Base-by-base conservation (phyloP, 768 basidiomycete species). In the Mycena galopus region DNA sequence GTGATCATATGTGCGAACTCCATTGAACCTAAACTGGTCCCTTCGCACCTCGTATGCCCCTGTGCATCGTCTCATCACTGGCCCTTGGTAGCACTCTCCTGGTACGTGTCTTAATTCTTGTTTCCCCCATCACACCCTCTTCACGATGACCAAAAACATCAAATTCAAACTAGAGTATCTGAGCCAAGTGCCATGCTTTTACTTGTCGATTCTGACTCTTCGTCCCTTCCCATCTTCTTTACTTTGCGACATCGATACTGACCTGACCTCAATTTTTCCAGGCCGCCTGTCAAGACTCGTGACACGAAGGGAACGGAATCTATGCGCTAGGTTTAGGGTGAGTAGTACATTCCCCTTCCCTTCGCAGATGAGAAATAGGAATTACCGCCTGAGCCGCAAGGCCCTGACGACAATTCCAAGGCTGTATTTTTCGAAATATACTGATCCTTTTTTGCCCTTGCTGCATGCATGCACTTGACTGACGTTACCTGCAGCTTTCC, bases 91-190 rank as follows among this genome's bases (percentile, higher is more conserved):
- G 29, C 14, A 19, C 12, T 19, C 56, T 21, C 35, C 32, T 16
- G 51, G 73, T 75, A 57, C 44, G 69, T 37, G 50, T 64, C 72
- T 47, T 25, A 51, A 63, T n/a, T 59, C 30, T 56, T 42, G 60
- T 32, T 56, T 11, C n/a, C 58, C 61, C 55, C 73, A 19, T 23
- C 32, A 14, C 47, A 37, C 33, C 11, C 57, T 10, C 55, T 71
- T 76, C 91, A 93, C 92, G 92, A 94, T 84, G 73, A 51, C 50
- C 39, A 23, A 82, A 79, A 83, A 84, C 78, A 65, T 69, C 66
- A 44, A 82, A 88, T 90, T 93, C 93, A 95, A 95, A 95, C 93
- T 95, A 95, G 93, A 94, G 93, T 95, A 91, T 94, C 87, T 94
- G 93, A 95, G 93, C 82, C 73, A 73, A 76, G 9, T 81, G 88